Conservation (phyloP, 805 yeast species). For the Clavispora asparagi region DNA sequence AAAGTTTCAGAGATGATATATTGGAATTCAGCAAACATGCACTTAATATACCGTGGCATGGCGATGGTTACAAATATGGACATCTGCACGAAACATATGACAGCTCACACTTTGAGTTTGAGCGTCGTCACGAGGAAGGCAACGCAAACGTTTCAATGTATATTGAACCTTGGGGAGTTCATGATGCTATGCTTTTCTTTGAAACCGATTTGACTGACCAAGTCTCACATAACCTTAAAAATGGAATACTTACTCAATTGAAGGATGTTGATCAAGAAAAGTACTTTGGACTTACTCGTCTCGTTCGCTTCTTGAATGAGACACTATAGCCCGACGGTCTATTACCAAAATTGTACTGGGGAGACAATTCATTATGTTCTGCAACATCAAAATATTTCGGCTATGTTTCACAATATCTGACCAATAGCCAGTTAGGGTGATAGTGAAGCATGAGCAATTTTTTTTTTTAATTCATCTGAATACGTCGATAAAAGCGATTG, state of each 20-base stretch:
- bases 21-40: slow-evolving; percentile 31
- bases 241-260: slow-evolving; percentile 6
- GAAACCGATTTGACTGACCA: slow-evolving; percentile 5
- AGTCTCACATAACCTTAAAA: slow-evolving; percentile 3
- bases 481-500: too few relatives aligned
- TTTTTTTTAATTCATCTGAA: too few relatives aligned
- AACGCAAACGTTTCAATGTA: slow-evolving; percentile 17
- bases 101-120: slow-evolving; percentile 17
- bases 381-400: too few relatives aligned
- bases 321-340: too few relatives aligned
- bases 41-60: slow-evolving; percentile 22
- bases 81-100: slow-evolving; percentile 17
- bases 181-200: slow-evolving; percentile 15
- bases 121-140: slow-evolving; percentile 11
- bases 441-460: too few relatives aligned
- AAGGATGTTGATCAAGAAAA: slow-evolving; percentile 6
- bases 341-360: too few relatives aligned
- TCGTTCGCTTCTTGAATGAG: too few relatives aligned
- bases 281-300: slow-evolving; percentile 8
- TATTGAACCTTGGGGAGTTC: slow-evolving; percentile 15
- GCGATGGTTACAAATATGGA: slow-evolving; percentile 18
- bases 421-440: too few relatives aligned
- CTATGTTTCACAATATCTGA: too few relatives aligned
- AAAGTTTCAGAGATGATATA: slow-evolving; percentile 36
- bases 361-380: too few relatives aligned